Evolutionary conservation across 257 asterid species (phyloP), one percentile per base, ranked within the genome.

Genomic region (Lycium barbarum): DNA sequence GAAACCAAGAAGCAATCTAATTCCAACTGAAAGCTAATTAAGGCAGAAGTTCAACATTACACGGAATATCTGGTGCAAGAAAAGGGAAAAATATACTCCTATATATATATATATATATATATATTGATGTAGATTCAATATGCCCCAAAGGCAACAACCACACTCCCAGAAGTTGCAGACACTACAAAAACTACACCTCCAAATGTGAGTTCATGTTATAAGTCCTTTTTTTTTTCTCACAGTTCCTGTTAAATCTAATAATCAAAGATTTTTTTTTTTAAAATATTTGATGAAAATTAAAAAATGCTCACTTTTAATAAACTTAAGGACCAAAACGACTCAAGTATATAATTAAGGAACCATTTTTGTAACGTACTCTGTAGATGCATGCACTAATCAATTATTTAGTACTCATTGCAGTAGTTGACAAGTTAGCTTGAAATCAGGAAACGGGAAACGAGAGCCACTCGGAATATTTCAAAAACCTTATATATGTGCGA

Each of bases 391-490:
- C 45, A 40, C 45, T 40, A 68, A 68, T n/a, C n/a, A n/a, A n/a
- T n/a, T n/a, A n/a, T n/a, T 33, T 33, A 61, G 33, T 11, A 79
- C 49, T 51, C 7, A 71, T 71, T 9, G 55, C 55, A 3, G 55
- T 11, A 40, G 51, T 68, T 83, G 81, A 83, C 87, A 83, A 55
- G 59, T 73, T 80, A 76, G 84, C 87, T 86, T 76, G 85, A 86
- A 83, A 63, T 26, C 17, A 55, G 90, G 88, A 86, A 78, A 84
- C 88, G 84, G 9, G 9, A 20, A 2, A 6, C 38, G 6, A 84
- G 71, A 68, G 57, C 35, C 49, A 26, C 73, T 66, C 73, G 2
- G 3, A 18, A 22, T 47, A 54, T 79, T 54, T 11, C 14, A 22
- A 66, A 15, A 22, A 22, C 40, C 35, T 7, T 40, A 66, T 66